Base-by-base conservation (phyloP, 192 early-diverging fungal species). In the Dimargaris cristalligena region DNA sequence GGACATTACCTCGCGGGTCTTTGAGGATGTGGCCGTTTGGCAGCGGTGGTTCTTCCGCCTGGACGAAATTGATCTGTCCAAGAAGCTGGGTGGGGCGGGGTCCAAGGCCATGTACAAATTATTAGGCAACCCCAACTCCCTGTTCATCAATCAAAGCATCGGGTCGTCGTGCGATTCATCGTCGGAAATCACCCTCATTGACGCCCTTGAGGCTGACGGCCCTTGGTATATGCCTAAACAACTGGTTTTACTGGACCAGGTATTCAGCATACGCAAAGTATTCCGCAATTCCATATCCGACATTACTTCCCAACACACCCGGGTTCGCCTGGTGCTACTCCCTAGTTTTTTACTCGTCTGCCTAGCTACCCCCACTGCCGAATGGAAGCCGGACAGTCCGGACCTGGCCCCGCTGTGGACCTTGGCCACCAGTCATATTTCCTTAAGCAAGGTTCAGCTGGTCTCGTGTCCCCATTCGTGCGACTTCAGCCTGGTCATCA, bases 191-290 rank as follows among this genome's bases (percentile, higher is more conserved):
- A 41, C 38, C 6, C 6, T 41, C 8, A 41, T 16, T 6, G 38
- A 41, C 38, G 8, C 38, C 6, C 8, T 10, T 16, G 38, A 6
- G 38, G 38, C 38, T 10, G 38, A 16, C 8, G 8, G 38, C 8
- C 6, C 6, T 41, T 41, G 38, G 6, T 6, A 16, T 16, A 6
- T 16, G 6, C 38, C 6, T 41, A 6, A 10, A 10, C 23, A 23
- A 14, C 23, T 52, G 50, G 52, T 54, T n/a, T 33, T 54, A 20
- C 35, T 57, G 33, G 55, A 57, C 55, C 23, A 35, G 16, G 20
- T 25, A n/a, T 57, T 57, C 34, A n/a, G 4, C 6, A n/a, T 57
- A 4, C 33, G 30, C 30, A 57, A 57, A 38, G 55, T 57, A 34
- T 57, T 38, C 33, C 30, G 33, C 22, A 20, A 31, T 3, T 34